A percentile compares a stretch with the other conserved stretches of the same genome.
phyloP scores from a whole-genome alignment of 306 rosid species.

The Carpinus fangiana region DNA sequence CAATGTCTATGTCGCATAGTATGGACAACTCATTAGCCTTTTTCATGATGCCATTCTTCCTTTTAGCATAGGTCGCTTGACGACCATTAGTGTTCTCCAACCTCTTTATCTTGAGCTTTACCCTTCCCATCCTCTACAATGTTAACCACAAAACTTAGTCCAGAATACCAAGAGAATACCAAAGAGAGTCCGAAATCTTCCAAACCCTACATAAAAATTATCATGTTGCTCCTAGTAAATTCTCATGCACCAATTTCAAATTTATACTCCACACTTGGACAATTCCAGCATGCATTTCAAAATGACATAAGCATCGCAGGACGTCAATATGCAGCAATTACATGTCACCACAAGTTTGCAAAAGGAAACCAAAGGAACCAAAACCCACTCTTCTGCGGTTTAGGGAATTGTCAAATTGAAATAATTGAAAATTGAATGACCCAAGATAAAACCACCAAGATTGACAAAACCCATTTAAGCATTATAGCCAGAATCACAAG shows the following conservation, averaged over 20 bases:
- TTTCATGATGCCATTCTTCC: constrained; percentile 76
- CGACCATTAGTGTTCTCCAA: constrained; percentile 79
- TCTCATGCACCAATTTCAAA: constrained; percentile 9
- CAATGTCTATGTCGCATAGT: constrained; percentile 78
- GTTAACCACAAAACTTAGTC: constrained; percentile 5
- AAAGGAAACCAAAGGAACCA: not conserved
- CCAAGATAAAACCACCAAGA: not conserved
- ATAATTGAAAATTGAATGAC: constrained; percentile 3
- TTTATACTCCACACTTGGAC: not conserved
- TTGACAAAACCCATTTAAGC: constrained; percentile 19
- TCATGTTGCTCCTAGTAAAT: not conserved
- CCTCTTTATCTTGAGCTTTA: constrained; percentile 82
- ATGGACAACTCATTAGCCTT: constrained; percentile 88
- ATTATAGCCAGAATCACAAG: constrained; percentile 2
- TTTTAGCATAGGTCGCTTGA: constrained; percentile 82
- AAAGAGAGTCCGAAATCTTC: constrained; percentile 10
- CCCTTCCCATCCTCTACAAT: constrained; percentile 82
- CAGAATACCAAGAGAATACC: constrained; percentile 4
- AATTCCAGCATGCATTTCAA: not conserved
- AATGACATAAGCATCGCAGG: not conserved
- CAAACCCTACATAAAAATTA: constrained; percentile 17
- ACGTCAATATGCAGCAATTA: not conserved
- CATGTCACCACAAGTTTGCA: not conserved
- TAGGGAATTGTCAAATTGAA: not conserved
- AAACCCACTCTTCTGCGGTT: constrained; percentile 10